Percentiles rank a stretch among this genome's conserved stretches.
Evolutionary conservation across 805 yeast genomes (phyloP).

Genomic region (Metschnikowia similis): DNA sequence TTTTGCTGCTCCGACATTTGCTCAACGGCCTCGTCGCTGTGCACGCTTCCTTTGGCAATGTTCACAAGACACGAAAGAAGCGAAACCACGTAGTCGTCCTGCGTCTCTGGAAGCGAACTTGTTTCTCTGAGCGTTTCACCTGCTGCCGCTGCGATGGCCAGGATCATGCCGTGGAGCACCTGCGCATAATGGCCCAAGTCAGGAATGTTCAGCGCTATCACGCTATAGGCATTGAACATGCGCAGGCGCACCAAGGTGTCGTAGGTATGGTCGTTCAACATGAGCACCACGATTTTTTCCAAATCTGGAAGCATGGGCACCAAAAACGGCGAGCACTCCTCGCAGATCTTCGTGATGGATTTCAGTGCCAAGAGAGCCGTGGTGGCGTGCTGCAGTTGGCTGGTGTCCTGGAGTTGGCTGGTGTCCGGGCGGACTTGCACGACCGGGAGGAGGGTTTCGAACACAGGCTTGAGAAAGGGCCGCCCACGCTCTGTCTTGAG

Average conservation of each 20-base stretch:
- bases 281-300: constrained; percentile 43
- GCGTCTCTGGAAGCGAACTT: constrained; percentile 16
- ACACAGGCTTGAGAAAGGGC: constrained; percentile 44
- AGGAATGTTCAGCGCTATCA: constrained; percentile 52
- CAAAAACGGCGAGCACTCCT: constrained; percentile 45
- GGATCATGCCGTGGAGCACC: constrained; percentile 19
- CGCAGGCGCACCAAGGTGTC: constrained; percentile 53
- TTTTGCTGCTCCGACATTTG: constrained; percentile 31
- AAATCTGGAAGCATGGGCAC: constrained; percentile 43
- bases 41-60: constrained; percentile 63
- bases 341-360: constrained; percentile 57
- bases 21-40: constrained; percentile 50
- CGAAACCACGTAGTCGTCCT: constrained; percentile 49
- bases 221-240: constrained; percentile 57
- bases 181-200: constrained; percentile 37
- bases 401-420: constrained; percentile 5
- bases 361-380: constrained; percentile 38
- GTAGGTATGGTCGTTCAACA: constrained; percentile 38
- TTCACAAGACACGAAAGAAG: constrained; percentile 62
- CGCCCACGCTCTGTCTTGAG: constrained; percentile 46
- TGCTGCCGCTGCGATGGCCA: constrained; percentile 16
- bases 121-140: constrained; percentile 7
- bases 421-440: constrained; percentile 21
- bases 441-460: constrained; percentile 50
- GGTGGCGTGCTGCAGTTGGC: constrained; percentile 14